Evolutionary conservation across 257 asterid species (phyloP).

Genomic region (Jasminum sambac): DNA sequence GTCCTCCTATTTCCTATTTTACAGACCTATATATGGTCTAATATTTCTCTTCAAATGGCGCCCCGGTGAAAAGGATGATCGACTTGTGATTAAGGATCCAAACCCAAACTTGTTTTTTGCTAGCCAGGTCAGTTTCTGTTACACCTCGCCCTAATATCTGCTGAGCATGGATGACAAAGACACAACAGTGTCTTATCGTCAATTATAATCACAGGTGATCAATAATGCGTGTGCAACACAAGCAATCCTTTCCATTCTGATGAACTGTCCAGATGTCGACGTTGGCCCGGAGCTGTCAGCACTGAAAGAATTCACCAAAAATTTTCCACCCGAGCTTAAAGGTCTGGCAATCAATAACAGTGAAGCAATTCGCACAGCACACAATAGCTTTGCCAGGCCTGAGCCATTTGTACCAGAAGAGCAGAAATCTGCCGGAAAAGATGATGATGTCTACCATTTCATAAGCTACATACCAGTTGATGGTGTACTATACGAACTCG

Average conservation of each 20-base stretch:
- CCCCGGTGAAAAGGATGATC: slow-evolving; percentile 93
- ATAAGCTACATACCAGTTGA: slow-evolving; percentile 93
- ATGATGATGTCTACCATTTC: slow-evolving; percentile 94
- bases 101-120: slow-evolving; percentile 91
- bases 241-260: slow-evolving; percentile 85
- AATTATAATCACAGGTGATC: slow-evolving; percentile 59
- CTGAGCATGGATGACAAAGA: slow-evolving; percentile 14
- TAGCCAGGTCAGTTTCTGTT: slow-evolving; percentile 66
- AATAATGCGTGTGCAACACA: slow-evolving; percentile 99
- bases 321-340: slow-evolving; percentile 90
- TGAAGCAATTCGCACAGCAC: slow-evolving; percentile 94
- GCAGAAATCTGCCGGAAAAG: slow-evolving; percentile 79
- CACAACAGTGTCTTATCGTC: slow-evolving; percentile 13
- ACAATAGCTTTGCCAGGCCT: slow-evolving; percentile 93
- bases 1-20: slow-evolving; percentile 14
- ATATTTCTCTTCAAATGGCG: slow-evolving; percentile 99
- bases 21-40: slow-evolving; percentile 91
- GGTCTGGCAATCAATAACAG: slow-evolving; percentile 94
- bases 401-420: slow-evolving; percentile 95
- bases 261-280: slow-evolving; percentile 86
- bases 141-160: not conserved
- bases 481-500: slow-evolving; percentile 92
- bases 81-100: slow-evolving; percentile 84
- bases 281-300: slow-evolving; percentile 85
- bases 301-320: slow-evolving; percentile 79